These are phyloP conservation scores for Aspergillus amoenus DNA, from an alignment of 2,329 filamentous ascomycete species.

Conservation along the genomic window DNA sequence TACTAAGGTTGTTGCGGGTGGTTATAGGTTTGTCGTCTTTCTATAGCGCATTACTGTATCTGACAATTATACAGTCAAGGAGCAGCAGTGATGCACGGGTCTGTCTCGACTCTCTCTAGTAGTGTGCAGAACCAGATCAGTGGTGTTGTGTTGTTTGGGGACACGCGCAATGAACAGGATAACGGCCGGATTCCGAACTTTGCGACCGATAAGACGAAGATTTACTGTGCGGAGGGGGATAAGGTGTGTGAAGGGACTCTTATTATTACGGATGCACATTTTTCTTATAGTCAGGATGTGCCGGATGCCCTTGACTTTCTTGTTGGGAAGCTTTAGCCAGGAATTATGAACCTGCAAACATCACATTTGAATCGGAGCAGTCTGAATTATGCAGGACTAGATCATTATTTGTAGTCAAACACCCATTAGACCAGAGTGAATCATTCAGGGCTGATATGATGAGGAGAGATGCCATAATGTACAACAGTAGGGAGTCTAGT, in stretches of 20 bases:
- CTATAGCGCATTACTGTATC: background rate
- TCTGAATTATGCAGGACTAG: background rate
- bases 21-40: slow-evolving; percentile 26
- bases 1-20: slow-evolving; percentile 46
- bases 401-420: background rate
- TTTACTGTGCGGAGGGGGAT: slow-evolving; percentile 50
- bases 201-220: slow-evolving; percentile 43
- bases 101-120: slow-evolving; percentile 36
- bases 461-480: too few species aligned
- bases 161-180: slow-evolving; percentile 44
- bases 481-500: too few species aligned
- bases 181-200: slow-evolving; percentile 41
- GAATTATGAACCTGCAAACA: too few species aligned
- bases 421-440: background rate
- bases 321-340: background rate
- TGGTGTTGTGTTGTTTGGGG: slow-evolving; percentile 44
- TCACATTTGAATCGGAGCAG: too few species aligned
- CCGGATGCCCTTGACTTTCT: background rate
- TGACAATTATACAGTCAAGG: slow-evolving; percentile 31
- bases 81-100: slow-evolving; percentile 44
- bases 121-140: slow-evolving; percentile 32
- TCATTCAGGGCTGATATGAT: too few species aligned
- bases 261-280: slow-evolving; percentile 39
- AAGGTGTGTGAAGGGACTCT: slow-evolving; percentile 51
- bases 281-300: slow-evolving; percentile 31